A percentile compares a stretch with the other conserved stretches of the same genome.
phyloP scores from a whole-genome alignment of 192 early-diverging fungal genomes.

The Coemansia sp. region DNA sequence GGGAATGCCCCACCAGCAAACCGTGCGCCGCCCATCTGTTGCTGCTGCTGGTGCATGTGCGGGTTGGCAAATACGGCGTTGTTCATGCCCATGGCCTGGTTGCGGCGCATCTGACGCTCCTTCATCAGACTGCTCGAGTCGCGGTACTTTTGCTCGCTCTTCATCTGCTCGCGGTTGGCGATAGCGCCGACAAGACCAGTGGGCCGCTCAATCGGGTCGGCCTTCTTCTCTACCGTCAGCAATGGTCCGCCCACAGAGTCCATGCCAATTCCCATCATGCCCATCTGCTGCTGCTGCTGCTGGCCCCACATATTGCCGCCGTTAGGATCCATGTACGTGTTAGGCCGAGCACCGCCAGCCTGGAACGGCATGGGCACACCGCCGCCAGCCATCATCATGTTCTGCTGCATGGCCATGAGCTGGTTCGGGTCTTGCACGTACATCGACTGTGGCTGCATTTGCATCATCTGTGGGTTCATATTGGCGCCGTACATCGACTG shows the following conservation, averaged over 20 bases:
- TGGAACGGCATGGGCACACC: slow-evolving; percentile 45
- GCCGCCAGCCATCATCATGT: slow-evolving; percentile 31
- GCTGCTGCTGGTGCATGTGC: slow-evolving; percentile 13
- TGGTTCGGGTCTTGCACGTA: slow-evolving; percentile 40
- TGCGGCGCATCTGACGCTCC: slow-evolving; percentile 58
- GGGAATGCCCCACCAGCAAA: slow-evolving; percentile 30
- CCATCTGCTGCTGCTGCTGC: slow-evolving; percentile 32
- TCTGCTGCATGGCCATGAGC: slow-evolving; percentile 29
- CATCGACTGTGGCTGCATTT: slow-evolving; percentile 49
- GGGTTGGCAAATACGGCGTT: slow-evolving; percentile 20
- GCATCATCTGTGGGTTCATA: slow-evolving; percentile 26
- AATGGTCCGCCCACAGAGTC: slow-evolving; percentile 49
- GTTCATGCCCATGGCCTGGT: slow-evolving; percentile 52
- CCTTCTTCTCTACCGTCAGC: slow-evolving; percentile 55
- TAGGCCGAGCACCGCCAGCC: slow-evolving; percentile 34
- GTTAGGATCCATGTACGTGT: slow-evolving; percentile 44
- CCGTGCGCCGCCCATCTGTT: slow-evolving; percentile 23
- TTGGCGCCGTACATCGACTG: slow-evolving; percentile 44
- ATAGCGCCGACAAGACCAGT: slow-evolving; percentile 59
- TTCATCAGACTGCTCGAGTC: slow-evolving; percentile 58
- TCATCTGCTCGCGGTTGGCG: slow-evolving; percentile 58
- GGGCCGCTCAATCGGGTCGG: slow-evolving; percentile 49
- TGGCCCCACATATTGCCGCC: slow-evolving; percentile 45
- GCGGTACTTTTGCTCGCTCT: slow-evolving; percentile 58
- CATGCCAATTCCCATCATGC: slow-evolving; percentile 46